Evolutionary conservation across 257 asterid species (phyloP).

Genomic region (Solanum commersonii): DNA sequence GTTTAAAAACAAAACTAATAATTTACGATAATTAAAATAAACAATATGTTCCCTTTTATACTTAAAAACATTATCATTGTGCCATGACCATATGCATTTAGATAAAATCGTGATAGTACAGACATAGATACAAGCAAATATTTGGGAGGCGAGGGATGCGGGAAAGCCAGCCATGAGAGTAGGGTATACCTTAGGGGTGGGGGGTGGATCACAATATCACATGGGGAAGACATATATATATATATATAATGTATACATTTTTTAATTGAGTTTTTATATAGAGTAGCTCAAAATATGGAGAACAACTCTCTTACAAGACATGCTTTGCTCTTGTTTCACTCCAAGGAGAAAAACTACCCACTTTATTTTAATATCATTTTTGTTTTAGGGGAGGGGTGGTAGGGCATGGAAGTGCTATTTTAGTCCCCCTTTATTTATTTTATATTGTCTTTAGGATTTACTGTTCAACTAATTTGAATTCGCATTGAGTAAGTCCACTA

Average conservation of each 20-base stretch:
- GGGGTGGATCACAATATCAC: slow-evolving; percentile 1
- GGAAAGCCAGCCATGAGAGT: not conserved
- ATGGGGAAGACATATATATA: not conserved
- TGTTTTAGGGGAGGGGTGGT: not conserved
- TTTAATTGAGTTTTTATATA: not conserved
- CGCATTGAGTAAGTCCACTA: not conserved
- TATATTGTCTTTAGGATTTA: not conserved
- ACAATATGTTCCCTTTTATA: not conserved
- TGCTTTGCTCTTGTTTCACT: slow-evolving; percentile 38
- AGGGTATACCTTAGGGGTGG: not conserved
- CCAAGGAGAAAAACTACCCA: slow-evolving; percentile 11
- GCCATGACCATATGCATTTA: not conserved
- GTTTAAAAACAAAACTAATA: not conserved
- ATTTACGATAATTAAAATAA: too few relatives aligned
- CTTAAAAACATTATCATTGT: not conserved
- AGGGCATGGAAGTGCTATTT: not conserved
- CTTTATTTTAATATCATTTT: not conserved
- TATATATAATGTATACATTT: not conserved
- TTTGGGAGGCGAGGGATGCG: not conserved
- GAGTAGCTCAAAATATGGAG: not conserved
- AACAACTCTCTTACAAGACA: slow-evolving; percentile 18
- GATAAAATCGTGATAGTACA: not conserved
- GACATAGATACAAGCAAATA: not conserved
- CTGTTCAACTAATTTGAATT: not conserved
- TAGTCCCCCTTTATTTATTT: not conserved